Conservation (phyloP, 495 filamentous ascomycete genomes). For the Penicillium mononematosum region DNA sequence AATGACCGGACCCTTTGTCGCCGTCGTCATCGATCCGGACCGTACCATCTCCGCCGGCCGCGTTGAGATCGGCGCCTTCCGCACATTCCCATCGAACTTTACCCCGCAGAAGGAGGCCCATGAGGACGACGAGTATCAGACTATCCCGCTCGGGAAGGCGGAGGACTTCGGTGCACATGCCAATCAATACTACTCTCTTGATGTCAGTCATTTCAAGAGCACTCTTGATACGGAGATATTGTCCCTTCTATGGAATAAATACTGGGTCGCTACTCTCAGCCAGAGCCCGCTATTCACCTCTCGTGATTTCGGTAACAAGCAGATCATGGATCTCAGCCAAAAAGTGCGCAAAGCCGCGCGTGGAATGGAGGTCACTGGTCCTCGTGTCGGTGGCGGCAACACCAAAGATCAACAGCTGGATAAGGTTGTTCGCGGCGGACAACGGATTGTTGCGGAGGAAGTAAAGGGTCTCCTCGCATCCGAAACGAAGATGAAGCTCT, state of each 20-base stretch:
- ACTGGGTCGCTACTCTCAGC: conserved; percentile 98
- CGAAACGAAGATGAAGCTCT: conserved; percentile 82
- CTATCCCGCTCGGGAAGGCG: conserved; percentile 85
- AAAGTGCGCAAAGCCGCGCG: conserved; percentile 68
- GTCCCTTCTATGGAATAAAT: conserved; percentile 96
- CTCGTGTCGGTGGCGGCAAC: conserved; percentile 28
- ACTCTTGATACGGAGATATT: conserved; percentile 82
- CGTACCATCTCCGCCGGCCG: conserved; percentile 92
- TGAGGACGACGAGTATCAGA: conserved; percentile 51
- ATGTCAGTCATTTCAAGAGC: conserved; percentile 90
- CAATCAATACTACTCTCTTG: conserved; percentile 83
- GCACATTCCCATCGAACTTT: conserved; percentile 81
- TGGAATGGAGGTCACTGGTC: conserved; percentile 42
- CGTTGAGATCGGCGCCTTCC: conserved; percentile 96
- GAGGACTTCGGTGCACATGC: conserved; percentile 96
- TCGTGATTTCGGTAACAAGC: conserved; percentile 87
- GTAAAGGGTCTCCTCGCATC: conserved; percentile 76
- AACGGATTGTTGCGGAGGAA: conserved; percentile 84
- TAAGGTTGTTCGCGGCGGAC: conserved; percentile 75
- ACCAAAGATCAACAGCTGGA: conserved; percentile 65
- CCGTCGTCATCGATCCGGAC: conserved; percentile 96
- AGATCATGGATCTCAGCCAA: conserved; percentile 81
- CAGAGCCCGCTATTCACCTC: conserved; percentile 90
- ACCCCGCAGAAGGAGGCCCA: conserved; percentile 50
- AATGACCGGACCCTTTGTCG: conserved; percentile 86